These are phyloP conservation scores for Acanthamoeba castellanii DNA, from an alignment of 208 protist species.

Conservation along the genomic window DNA sequence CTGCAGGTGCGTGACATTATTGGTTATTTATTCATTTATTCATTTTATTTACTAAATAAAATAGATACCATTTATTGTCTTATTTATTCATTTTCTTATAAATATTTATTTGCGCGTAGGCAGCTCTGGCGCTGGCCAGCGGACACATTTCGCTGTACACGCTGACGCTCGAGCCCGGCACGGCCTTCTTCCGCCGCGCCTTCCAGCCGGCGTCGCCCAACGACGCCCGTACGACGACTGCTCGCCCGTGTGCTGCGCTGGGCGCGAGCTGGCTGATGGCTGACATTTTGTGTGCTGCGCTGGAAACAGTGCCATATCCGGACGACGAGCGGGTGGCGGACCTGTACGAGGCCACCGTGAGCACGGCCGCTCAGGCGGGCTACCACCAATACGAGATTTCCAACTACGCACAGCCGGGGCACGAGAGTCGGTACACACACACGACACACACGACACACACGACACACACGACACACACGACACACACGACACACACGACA, in stretches of 20 bases:
- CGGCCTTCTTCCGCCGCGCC: slow-evolving; percentile 60
- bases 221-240: not conserved
- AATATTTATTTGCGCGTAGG: not conserved
- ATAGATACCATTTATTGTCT: not conserved
- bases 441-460: too few species aligned
- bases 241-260: not conserved
- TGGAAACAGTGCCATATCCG: slow-evolving; percentile 30
- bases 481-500: too few species aligned
- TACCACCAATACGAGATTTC: slow-evolving; percentile 79
- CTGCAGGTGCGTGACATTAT: not conserved
- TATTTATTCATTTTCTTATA: not conserved
- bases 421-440: slow-evolving; percentile 23
- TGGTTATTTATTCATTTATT: not conserved
- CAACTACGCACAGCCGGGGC: slow-evolving; percentile 6
- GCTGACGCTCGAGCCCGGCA: slow-evolving; percentile 80
- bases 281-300: not conserved
- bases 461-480: too few species aligned
- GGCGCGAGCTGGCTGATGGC: too few species aligned
- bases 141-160: slow-evolving; percentile 76
- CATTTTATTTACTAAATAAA: not conserved
- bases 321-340: slow-evolving; percentile 66
- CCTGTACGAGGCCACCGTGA: slow-evolving; percentile 66
- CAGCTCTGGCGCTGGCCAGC: slow-evolving; percentile 16
- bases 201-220: not conserved
- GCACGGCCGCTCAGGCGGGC: not conserved